Percentiles rank a stretch among this genome's conserved stretches.
Conservation (phyloP, 805 yeast genomes). For the Lipomyces spencermartinsiae region DNA sequence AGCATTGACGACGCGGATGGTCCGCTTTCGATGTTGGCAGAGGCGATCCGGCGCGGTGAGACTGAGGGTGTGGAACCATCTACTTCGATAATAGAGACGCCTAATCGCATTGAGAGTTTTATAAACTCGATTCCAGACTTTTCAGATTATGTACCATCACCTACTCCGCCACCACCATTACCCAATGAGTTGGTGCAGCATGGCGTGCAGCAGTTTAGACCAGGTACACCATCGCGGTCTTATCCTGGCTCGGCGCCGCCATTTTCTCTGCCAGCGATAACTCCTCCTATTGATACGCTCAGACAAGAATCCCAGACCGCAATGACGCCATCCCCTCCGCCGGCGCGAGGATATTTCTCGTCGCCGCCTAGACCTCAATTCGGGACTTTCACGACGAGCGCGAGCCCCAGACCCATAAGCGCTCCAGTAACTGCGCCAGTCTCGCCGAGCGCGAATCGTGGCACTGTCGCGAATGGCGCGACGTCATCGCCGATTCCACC, state of each 20-base stretch:
- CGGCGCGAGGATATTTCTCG: constrained; percentile 2
- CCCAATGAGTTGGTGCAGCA: neutral
- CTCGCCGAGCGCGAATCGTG: neutral
- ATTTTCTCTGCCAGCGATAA: neutral
- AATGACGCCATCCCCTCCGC: neutral
- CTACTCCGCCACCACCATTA: neutral
- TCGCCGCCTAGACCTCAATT: neutral
- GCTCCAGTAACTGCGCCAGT: neutral
- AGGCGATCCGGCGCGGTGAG: neutral
- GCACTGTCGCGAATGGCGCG: neutral
- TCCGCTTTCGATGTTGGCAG: neutral
- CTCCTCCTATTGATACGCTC: neutral
- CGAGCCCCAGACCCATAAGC: neutral
- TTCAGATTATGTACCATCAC: neutral
- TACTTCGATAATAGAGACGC: constrained; percentile 1
- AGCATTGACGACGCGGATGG: neutral
- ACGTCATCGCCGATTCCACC: neutral
- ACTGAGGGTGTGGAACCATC: neutral
- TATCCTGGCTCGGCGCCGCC: neutral
- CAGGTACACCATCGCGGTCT: neutral
- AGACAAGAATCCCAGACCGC: neutral
- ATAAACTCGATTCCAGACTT: neutral
- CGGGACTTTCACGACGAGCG: neutral
- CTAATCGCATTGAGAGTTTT: neutral
- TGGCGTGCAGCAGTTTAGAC: neutral